Conservation (phyloP, 441 rosid genomes). For the Pelargonium cotyledonis region DNA sequence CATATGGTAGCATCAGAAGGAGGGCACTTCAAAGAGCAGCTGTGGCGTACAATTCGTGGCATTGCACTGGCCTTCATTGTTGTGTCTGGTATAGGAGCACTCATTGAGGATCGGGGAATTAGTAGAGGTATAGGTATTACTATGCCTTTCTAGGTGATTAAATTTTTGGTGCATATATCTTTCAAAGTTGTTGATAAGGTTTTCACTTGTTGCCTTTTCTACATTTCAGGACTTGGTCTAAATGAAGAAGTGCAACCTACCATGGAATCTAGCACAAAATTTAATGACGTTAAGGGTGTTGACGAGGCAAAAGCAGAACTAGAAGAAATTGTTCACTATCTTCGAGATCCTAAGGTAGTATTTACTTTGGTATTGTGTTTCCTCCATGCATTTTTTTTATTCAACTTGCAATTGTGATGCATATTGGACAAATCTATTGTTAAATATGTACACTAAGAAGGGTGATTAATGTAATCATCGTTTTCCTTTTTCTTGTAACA, state of each 20-base stretch:
- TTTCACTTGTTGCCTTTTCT: slow-evolving; percentile 7
- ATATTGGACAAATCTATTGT: too few species aligned
- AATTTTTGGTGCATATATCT: slow-evolving; percentile 5
- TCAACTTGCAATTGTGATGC: too few species aligned
- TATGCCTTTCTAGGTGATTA: not conserved
- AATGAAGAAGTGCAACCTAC: slow-evolving; percentile 94
- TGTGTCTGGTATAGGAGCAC: slow-evolving; percentile 90
- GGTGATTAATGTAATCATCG: too few species aligned
- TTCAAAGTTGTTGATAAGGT: slow-evolving; percentile 9
- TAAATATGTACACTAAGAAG: too few species aligned
- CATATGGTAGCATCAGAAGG: slow-evolving; percentile 82
- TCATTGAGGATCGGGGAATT: slow-evolving; percentile 84
- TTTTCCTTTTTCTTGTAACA: too few species aligned
- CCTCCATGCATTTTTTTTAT: not conserved
- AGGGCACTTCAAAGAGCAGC: slow-evolving; percentile 81
- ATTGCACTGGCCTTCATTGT: slow-evolving; percentile 71
- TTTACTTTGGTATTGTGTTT: not conserved
- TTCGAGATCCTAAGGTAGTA: slow-evolving; percentile 87
- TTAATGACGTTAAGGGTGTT: slow-evolving; percentile 86
- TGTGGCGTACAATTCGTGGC: slow-evolving; percentile 82
- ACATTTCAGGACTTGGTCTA: slow-evolving; percentile 65
- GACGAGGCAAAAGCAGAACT: slow-evolving; percentile 95
- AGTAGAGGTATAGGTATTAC: slow-evolving; percentile 54
- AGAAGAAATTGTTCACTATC: slow-evolving; percentile 95
- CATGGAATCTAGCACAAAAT: slow-evolving; percentile 86